Percentiles rank a stretch among this genome's conserved stretches.
These are phyloP conservation scores for Melampsora americana DNA, from an alignment of 1,284 basidiomycete genomes.

Conservation along the genomic window DNA sequence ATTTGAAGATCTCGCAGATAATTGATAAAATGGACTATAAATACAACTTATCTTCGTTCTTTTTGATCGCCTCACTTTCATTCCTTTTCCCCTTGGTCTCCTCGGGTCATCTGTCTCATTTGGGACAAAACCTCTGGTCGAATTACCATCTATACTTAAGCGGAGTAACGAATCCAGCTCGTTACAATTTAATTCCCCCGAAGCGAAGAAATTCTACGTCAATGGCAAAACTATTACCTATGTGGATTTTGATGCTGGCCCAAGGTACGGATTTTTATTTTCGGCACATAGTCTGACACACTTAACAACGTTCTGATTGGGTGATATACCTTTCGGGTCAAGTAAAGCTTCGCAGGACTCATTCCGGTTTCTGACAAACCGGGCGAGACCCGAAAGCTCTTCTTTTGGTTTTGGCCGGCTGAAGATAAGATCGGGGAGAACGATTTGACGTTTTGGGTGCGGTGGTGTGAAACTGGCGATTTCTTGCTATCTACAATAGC, in stretches of 20 bases:
- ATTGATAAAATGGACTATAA: no score
- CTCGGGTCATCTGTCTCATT: no score
- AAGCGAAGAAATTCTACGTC: slow-evolving; percentile 20
- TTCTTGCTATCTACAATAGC: not conserved
- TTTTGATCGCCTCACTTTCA: no score
- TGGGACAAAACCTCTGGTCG: no score
- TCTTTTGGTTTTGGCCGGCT: slow-evolving; percentile 40
- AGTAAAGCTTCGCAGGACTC: slow-evolving; percentile 27
- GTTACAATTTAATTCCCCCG: not conserved
- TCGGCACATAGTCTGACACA: not conserved
- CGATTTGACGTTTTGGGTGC: slow-evolving; percentile 38
- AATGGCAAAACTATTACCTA: slow-evolving; percentile 26
- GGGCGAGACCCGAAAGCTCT: slow-evolving; percentile 19
- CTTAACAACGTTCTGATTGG: not conserved
- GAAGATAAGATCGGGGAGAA: not conserved
- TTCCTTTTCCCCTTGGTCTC: no score
- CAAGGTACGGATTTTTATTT: slow-evolving; percentile 16
- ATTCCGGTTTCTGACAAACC: slow-evolving; percentile 24
- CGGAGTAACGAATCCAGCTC: no score
- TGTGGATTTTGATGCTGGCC: slow-evolving; percentile 38
- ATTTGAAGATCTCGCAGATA: no score
- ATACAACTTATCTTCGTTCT: no score
- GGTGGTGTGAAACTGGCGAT: not conserved
- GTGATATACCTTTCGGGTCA: not conserved
- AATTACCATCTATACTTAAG: no score